Base-by-base conservation (phyloP, 495 filamentous ascomycete species). In the Penicilliopsis zonata region DNA sequence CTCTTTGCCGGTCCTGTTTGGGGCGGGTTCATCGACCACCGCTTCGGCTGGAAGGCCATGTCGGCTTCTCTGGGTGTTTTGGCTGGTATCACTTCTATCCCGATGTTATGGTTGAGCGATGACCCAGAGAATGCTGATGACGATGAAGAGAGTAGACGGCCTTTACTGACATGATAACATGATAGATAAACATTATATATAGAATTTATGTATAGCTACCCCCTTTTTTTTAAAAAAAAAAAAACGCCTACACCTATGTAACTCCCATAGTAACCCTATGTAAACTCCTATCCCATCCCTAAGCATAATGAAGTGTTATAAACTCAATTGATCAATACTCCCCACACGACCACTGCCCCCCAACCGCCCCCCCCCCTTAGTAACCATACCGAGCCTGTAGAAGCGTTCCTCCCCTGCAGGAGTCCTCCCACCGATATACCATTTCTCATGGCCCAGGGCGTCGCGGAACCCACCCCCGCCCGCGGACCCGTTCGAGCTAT, bases 381-480 rank as follows among this genome's bases (percentile, higher is more conserved):
- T 71, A 28, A 78, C 71, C 64, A 77, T 69, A 9, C 70, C 72
- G 13, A 79, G 34, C 41, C 82, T 78, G 44, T 92, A 92, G 51
- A 86, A 94, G 46, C 76, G 68, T 54, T 94, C 86, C 47, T 94
- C 86, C 3, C 86, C 86, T 1, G 59, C 67, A n/a, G 83, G 78
- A 19, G 83, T 92, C 42, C 80, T 59, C 2, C 86, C 86, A 2
- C 86, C 86, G 32, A 94, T 83, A 53, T 88, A 94, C 78, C 84
- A 85, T 46, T 78, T 82, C 59, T 93, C 86, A 0, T 70, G 69
- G 0, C 81, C 81, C 2, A 78, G 43, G 4, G 76, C 76, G 42
- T 92, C 86, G 12, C 81, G 60, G 42, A 92, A 93, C 3, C 67
- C 67, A 13, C 85, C 82, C n/a, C n/a, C n/a, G n/a, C n/a, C n/a